phyloP scores from a whole-genome alignment of 2,329 filamentous ascomycete species.

The Setomelanomma holmii region DNA sequence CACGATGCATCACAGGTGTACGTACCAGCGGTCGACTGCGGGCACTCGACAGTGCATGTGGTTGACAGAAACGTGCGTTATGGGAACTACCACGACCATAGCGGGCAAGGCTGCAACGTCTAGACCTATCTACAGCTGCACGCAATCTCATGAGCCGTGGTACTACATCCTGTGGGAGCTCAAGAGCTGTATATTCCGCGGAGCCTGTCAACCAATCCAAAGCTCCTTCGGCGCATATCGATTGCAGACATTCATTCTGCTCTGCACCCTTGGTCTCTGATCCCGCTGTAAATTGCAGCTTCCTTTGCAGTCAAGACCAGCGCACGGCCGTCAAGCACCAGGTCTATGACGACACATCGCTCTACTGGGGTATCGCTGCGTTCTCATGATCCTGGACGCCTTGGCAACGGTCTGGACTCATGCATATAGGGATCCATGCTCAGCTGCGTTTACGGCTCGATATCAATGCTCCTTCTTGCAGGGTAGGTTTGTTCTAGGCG shows the following conservation, averaged over 20 bases:
- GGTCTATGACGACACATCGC: slow-evolving; percentile 26
- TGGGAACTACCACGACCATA: neutral
- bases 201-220: too few species aligned
- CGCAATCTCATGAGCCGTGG: neutral
- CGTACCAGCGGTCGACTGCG: neutral
- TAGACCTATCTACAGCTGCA: slow-evolving; percentile 6
- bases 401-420: slow-evolving; percentile 37
- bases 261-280: neutral
- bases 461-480: neutral
- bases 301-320: too few species aligned
- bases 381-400: slow-evolving; percentile 16
- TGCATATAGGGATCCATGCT: slow-evolving; percentile 1
- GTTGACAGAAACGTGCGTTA: neutral
- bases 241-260: neutral
- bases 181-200: too few species aligned
- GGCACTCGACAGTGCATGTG: neutral
- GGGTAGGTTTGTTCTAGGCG: slow-evolving; percentile 2
- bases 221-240: neutral
- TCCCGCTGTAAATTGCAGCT: too few species aligned
- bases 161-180: too few species aligned
- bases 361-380: neutral
- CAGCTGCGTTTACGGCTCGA: neutral
- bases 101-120: too few species aligned
- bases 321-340: too few species aligned
- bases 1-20: neutral